Percentiles rank a stretch among this genome's conserved stretches.
Conservation (phyloP, 345 rosid genomes). For the Aurinia saxatilis region DNA sequence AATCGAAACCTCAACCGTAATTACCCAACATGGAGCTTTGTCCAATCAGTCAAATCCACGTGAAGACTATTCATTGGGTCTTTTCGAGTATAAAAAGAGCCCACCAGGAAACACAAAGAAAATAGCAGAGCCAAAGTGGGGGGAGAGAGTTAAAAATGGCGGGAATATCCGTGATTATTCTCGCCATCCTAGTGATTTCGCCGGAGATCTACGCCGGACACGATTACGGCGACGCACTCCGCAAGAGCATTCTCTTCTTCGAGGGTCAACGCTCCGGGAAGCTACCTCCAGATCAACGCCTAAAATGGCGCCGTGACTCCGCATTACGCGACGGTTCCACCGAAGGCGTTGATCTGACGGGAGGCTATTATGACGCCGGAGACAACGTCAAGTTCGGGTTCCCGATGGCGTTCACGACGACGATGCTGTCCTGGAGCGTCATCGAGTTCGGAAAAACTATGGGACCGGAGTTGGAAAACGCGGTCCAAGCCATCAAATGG, state of each 20-base stretch:
- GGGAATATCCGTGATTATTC: constrained; percentile 33
- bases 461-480: constrained; percentile 48
- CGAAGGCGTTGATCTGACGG: constrained; percentile 59
- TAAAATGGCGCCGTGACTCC: constrained; percentile 82
- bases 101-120: not conserved
- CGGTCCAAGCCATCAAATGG: constrained; percentile 73
- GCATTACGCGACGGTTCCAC: constrained; percentile 74
- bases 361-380: constrained; percentile 95
- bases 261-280: constrained; percentile 93
- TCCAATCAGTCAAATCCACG: constrained; percentile 40
- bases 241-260: constrained; percentile 79
- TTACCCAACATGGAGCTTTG: not conserved
- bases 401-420: constrained; percentile 83
- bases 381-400: constrained; percentile 89
- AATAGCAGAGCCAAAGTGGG: not conserved
- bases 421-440: constrained; percentile 86
- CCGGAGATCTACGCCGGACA: constrained; percentile 32
- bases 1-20: constrained; percentile 28
- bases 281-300: constrained; percentile 69
- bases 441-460: constrained; percentile 58
- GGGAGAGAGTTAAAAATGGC: constrained; percentile 50
- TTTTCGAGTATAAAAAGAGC: constrained; percentile 26
- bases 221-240: constrained; percentile 70
- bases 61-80: constrained; percentile 22
- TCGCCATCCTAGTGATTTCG: constrained; percentile 26